Base-by-base conservation (phyloP, 495 filamentous ascomycete species). In the Lophiostoma macrostomum region DNA sequence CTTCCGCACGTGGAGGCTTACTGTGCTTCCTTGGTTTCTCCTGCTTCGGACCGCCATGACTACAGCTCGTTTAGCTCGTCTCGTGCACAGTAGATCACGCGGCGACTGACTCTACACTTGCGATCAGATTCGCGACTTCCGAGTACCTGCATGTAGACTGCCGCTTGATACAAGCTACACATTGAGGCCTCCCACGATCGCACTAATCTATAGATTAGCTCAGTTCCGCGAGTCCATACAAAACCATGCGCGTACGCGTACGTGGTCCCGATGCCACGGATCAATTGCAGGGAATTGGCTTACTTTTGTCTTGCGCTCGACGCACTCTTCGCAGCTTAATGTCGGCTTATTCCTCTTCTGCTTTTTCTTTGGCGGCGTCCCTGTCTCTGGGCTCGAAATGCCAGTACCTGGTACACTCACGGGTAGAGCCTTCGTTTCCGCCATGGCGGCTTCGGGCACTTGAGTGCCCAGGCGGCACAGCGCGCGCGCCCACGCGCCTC, bases 281-380 rank as follows among this genome's bases (percentile, higher is more conserved):
- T 32, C 7, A 16, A 18, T 30, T 32, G 50, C 7, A 23, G 2
- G n/a, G 37, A 27, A 20, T 27, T 19, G 29, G 37, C 71, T 55
- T 61, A 77, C 81, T 73, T 84, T 85, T 12, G 81, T 85, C 68
- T 87, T 86, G 45, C 81, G 73, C 66, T 82, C 81, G 28, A 87
- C 83, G 64, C 85, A 88, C 56, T 86, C 83, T 48, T 79, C 74
- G 63, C 84, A 88, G 32, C 82, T 85, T 32, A 88, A 61, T 1
- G 84, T 88, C 4, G 84, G 84, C 62, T 88, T 88, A 68, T 88
- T 88, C 20, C 84, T 73, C 65, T 84, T 86, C 67, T 86, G 83
- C 67, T 82, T 85, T 67, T 83, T 84, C 67, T 37, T 36, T 3
- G 54, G 50, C 27, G 59, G 55, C 36, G 24, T 12, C 18, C 22